Evolutionary conservation across 441 rosid species (phyloP).

Genomic region (Syzygium syzygioides): DNA sequence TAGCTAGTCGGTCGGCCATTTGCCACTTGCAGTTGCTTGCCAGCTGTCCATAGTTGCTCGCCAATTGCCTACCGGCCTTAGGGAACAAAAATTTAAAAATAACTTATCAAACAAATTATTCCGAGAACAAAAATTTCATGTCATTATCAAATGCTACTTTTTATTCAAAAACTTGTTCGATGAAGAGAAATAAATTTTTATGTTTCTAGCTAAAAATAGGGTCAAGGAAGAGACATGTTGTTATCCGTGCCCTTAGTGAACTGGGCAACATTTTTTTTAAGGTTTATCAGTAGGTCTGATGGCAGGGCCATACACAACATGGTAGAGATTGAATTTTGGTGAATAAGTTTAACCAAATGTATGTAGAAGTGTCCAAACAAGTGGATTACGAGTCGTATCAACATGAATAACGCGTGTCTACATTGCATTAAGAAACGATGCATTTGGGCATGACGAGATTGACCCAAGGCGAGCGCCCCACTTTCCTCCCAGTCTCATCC

Average conservation of each 20-base stretch:
- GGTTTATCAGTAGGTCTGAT: not conserved
- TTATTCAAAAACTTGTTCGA: too few species aligned
- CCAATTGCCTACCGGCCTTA: accelerated
- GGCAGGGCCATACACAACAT: accelerated
- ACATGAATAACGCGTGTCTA: not conserved
- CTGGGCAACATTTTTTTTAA: not conserved
- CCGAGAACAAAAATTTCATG: too few species aligned
- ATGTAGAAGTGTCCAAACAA: not conserved
- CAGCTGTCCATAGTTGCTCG: too few species aligned
- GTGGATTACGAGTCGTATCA: not conserved
- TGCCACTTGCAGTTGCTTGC: accelerated
- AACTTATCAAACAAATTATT: too few species aligned
- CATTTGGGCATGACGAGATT: not conserved
- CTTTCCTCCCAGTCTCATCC: not conserved
- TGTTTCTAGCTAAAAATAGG: too few species aligned
- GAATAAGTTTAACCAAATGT: too few species aligned
- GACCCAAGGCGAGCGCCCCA: not conserved
- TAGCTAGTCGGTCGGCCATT: too few species aligned
- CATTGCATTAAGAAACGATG: not conserved
- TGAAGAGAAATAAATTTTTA: too few species aligned
- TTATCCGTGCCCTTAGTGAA: too few species aligned
- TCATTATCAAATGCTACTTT: too few species aligned
- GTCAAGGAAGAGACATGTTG: too few species aligned
- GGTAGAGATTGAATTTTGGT: not conserved
- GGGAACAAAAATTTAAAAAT: too few species aligned